Conservation (phyloP, 176 grass and related monocot genomes). For the Lolium rigidum region DNA sequence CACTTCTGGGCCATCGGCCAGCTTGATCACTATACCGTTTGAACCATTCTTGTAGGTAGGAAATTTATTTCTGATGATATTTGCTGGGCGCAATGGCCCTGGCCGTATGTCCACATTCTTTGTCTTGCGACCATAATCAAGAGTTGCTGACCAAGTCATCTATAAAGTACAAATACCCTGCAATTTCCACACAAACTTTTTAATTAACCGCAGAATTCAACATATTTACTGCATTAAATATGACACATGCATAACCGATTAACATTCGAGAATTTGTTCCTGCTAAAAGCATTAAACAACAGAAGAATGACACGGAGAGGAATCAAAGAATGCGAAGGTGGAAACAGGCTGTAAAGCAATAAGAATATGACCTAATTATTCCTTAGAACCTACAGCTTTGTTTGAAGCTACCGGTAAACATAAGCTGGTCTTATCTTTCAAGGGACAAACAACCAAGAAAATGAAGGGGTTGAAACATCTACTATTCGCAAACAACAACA, state of each 20-base stretch:
- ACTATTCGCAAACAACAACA: background rate
- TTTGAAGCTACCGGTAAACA: conserved; percentile 31
- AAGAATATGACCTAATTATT: conserved; percentile 13
- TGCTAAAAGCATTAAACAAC: conserved; percentile 20
- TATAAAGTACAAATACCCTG: conserved; percentile 34
- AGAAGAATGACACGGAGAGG: background rate
- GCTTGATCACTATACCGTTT: conserved; percentile 65
- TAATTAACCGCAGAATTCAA: background rate
- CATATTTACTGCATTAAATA: background rate
- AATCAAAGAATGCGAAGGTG: conserved; percentile 38
- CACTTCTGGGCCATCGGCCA: conserved; percentile 53
- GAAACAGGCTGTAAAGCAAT: conserved; percentile 43
- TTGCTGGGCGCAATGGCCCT: conserved; percentile 56
- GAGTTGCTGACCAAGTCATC: conserved; percentile 56
- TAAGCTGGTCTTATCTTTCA: conserved; percentile 31
- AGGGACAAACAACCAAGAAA: conserved; percentile 32
- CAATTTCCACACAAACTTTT: conserved; percentile 27
- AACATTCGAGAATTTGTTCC: background rate
- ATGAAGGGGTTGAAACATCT: background rate
- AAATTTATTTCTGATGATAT: conserved; percentile 67
- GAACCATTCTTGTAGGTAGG: conserved; percentile 72
- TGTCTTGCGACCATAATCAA: conserved; percentile 52
- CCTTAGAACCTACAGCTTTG: conserved; percentile 16
- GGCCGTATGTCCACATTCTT: conserved; percentile 50
- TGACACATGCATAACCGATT: background rate